Evolutionary conservation across 2,329 filamentous ascomycete genomes (phyloP).

Genomic region (Endoconidiophora laricicola): DNA sequence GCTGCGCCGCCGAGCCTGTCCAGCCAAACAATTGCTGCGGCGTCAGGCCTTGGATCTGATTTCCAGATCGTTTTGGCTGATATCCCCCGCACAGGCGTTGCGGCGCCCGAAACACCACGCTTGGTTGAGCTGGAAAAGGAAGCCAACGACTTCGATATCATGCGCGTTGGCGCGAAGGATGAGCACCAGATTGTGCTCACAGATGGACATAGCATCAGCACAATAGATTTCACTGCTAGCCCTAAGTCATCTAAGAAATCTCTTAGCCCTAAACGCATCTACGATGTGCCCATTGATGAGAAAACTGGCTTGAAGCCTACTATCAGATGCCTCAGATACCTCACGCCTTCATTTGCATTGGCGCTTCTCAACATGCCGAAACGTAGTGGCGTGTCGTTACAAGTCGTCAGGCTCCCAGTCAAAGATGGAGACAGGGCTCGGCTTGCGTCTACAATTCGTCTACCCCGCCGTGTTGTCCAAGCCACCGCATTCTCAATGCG

Average conservation of each 20-base stretch:
- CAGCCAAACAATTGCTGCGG: slow-evolving; percentile 56
- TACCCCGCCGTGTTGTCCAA: slow-evolving; percentile 33
- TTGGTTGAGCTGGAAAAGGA: slow-evolving; percentile 35
- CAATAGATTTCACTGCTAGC: slow-evolving; percentile 39
- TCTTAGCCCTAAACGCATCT: slow-evolving; percentile 32
- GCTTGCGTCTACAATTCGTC: slow-evolving; percentile 2
- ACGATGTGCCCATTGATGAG: slow-evolving; percentile 35
- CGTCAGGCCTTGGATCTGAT: slow-evolving; percentile 59
- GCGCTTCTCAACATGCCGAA: slow-evolving; percentile 42
- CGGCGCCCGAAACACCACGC: slow-evolving; percentile 28
- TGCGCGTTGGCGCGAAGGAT: slow-evolving; percentile 39
- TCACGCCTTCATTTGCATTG: slow-evolving; percentile 40
- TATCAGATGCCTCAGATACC: slow-evolving; percentile 42
- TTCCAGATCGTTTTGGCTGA: slow-evolving; percentile 71
- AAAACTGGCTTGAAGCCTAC: slow-evolving; percentile 27
- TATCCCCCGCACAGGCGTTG: slow-evolving; percentile 34
- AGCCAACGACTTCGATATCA: slow-evolving; percentile 52
- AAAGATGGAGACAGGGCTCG: slow-evolving; percentile 13
- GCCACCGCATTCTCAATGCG: slow-evolving; percentile 65
- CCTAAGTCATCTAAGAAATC: slow-evolving; percentile 16
- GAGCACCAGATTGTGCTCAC: slow-evolving; percentile 64
- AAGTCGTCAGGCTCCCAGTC: slow-evolving; percentile 37
- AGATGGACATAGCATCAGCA: slow-evolving; percentile 56
- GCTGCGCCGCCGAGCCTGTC: slow-evolving; percentile 34
- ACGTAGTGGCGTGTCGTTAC: slow-evolving; percentile 37